phyloP scores from a whole-genome alignment of 129 eudicot species.

The Lonicera japonica region DNA sequence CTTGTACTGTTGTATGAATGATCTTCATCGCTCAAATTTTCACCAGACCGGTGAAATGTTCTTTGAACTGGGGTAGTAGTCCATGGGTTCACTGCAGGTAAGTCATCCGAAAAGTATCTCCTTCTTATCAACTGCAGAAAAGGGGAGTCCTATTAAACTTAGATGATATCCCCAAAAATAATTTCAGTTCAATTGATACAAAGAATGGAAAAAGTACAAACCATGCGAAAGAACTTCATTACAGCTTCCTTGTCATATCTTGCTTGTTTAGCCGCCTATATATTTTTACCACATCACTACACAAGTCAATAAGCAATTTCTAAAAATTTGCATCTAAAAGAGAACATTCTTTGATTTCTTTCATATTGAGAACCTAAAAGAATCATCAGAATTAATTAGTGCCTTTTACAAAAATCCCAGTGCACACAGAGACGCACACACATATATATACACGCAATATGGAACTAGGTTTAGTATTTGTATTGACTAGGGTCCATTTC shows the following conservation, averaged over 20 bases:
- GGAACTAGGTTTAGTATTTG: too few species aligned
- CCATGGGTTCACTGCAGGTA: slow-evolving; percentile 40
- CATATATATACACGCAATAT: too few species aligned
- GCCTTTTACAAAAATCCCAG: too few species aligned
- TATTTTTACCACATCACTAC: background rate
- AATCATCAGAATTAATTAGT: too few species aligned
- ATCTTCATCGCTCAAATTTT: slow-evolving; percentile 57
- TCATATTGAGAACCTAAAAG: too few species aligned
- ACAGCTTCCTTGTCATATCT: slow-evolving; percentile 97
- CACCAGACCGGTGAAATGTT: slow-evolving; percentile 42
- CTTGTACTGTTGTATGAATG: slow-evolving; percentile 47
- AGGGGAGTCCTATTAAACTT: background rate
- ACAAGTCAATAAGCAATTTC: background rate
- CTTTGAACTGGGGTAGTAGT: slow-evolving; percentile 45
- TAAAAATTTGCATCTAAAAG: too few species aligned
- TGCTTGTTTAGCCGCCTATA: slow-evolving; percentile 93
- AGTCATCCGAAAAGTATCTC: slow-evolving; percentile 86
- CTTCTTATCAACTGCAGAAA: slow-evolving; percentile 80
- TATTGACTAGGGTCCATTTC: too few species aligned
- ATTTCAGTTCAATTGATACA: background rate
- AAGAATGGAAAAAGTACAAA: slow-evolving; percentile 17
- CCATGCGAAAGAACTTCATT: slow-evolving; percentile 83
- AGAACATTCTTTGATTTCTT: too few species aligned
- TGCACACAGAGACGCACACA: too few species aligned
- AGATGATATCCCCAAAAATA: background rate